Evolutionary conservation across 768 basidiomycete species (phyloP).

Genomic region (Lactifluus hygrophoroides): DNA sequence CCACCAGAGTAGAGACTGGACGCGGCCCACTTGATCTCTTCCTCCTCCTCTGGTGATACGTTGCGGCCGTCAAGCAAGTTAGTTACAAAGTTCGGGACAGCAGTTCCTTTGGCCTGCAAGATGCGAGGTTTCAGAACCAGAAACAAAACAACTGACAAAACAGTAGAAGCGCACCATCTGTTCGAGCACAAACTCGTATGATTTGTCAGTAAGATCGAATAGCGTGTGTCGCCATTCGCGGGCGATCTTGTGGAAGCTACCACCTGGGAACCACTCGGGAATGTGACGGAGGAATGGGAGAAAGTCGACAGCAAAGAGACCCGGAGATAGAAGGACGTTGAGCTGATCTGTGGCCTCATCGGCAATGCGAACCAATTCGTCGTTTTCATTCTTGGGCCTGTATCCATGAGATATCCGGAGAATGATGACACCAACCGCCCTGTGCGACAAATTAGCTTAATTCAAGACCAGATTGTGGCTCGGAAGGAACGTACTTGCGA

Average conservation of each 20-base stretch:
- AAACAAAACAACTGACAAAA: background rate
- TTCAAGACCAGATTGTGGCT: no score
- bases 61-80: conserved; percentile 15
- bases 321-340: conserved; percentile 10
- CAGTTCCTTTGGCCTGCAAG: conserved; percentile 18
- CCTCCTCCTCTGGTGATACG: conserved; percentile 14
- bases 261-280: conserved; percentile 24
- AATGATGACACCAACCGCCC: conserved; percentile 19
- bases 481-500: conserved; percentile 19
- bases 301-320: conserved; percentile 20
- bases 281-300: conserved; percentile 21
- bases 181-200: conserved; percentile 15
- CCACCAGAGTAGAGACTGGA: conserved; percentile 24
- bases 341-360: conserved; percentile 21
- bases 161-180: conserved; percentile 11
- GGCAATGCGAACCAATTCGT: conserved; percentile 22
- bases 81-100: conserved; percentile 15
- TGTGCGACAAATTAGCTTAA: no score
- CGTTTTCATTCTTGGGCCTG: conserved; percentile 12
- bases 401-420: conserved; percentile 21
- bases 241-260: conserved; percentile 21
- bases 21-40: conserved; percentile 23
- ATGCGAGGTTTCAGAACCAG: background rate
- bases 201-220: conserved; percentile 14
- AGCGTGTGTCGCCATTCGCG: conserved; percentile 20